Conservation (phyloP, 1,139 yeast species). For the Hemisphaericaspora lyxosophila region DNA sequence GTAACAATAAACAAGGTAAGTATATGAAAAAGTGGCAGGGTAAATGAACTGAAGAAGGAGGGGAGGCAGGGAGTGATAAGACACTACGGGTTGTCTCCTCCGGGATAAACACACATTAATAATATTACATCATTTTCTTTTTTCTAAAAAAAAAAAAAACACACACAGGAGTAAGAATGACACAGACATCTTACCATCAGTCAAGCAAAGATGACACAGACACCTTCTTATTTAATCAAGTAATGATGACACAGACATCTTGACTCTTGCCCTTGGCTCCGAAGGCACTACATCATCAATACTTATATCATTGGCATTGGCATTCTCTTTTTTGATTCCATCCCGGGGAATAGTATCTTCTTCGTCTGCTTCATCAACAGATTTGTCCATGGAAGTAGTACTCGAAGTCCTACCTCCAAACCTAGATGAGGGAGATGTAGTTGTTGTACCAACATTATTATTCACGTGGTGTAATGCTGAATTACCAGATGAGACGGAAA, state of each 20-base stretch:
- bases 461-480: constrained; percentile 14
- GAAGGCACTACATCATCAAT: constrained; percentile 1
- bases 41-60: no score
- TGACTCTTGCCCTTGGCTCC: constrained; percentile 4
- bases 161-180: neutral
- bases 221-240: constrained; percentile 2
- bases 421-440: constrained; percentile 9
- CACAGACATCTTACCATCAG: no score
- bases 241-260: constrained; percentile 7
- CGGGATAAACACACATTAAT: neutral
- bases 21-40: no score
- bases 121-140: no score
- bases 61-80: no score
- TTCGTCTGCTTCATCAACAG: constrained; percentile 11
- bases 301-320: neutral
- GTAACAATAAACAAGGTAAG: no score
- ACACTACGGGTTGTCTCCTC: no score
- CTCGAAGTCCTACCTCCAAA: constrained; percentile 6
- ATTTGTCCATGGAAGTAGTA: constrained; percentile 10
- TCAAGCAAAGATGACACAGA: constrained; percentile 1
- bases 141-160: no score
- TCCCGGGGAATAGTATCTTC: constrained; percentile 5
- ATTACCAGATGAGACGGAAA: constrained; percentile 29
- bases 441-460: constrained; percentile 5
- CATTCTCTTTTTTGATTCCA: neutral